These are phyloP conservation scores for Neospermospora avenae DNA, from an alignment of 2,329 filamentous ascomycete species.

Conservation along the genomic window DNA sequence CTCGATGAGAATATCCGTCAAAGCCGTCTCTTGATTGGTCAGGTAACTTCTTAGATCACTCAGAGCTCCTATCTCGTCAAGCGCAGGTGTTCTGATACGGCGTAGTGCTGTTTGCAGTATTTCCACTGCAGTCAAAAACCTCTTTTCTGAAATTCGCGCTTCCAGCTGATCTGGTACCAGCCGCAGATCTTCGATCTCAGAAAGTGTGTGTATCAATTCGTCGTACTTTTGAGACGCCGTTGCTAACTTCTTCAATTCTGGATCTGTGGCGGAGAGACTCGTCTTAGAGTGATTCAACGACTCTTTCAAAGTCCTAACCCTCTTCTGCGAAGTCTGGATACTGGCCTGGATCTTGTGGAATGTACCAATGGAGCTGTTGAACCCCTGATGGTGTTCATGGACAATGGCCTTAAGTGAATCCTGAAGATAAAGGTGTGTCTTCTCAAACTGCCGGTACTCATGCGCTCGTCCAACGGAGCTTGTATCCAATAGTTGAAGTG, in stretches of 20 bases:
- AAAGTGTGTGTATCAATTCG: constrained; percentile 77
- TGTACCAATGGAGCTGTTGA: constrained; percentile 97
- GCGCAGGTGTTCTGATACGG: constrained; percentile 78
- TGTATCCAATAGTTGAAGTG: constrained; percentile 89
- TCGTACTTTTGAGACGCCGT: constrained; percentile 88
- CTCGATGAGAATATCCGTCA: constrained; percentile 95
- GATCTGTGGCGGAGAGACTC: constrained; percentile 79
- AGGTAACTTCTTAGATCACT: constrained; percentile 84
- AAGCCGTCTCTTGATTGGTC: constrained; percentile 83
- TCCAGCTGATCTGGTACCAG: constrained; percentile 89
- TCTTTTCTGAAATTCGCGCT: constrained; percentile 91
- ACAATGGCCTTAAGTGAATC: constrained; percentile 91
- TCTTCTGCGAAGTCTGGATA: constrained; percentile 82
- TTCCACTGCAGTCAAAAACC: constrained; percentile 89
- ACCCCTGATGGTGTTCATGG: constrained; percentile 97
- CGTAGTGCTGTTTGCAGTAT: constrained; percentile 83
- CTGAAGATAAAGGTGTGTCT: constrained; percentile 85
- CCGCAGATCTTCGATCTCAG: constrained; percentile 83
- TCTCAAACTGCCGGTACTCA: constrained; percentile 80
- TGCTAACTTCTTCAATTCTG: constrained; percentile 86
- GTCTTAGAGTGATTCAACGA: constrained; percentile 78
- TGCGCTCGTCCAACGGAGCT: constrained; percentile 91
- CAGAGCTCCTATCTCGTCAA: constrained; percentile 88
- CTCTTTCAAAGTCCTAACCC: constrained; percentile 77
- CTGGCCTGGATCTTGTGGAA: constrained; percentile 98